Evolutionary conservation across 2,329 filamentous ascomycete species (phyloP).

Genomic region (Fusarium keratoplasticum): DNA sequence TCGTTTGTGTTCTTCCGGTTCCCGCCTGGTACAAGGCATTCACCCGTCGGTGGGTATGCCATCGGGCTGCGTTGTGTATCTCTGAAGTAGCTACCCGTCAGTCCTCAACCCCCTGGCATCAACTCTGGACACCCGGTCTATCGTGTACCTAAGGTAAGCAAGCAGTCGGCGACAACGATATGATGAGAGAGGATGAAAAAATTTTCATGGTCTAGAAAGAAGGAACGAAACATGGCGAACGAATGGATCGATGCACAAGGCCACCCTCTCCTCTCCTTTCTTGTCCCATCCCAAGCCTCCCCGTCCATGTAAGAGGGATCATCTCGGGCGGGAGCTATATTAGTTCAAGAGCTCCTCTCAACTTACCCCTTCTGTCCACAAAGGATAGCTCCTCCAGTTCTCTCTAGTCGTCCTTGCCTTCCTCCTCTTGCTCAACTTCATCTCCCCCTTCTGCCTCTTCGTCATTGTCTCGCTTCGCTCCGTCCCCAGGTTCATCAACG

Average conservation of each 20-base stretch:
- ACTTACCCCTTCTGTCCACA: constrained; percentile 9
- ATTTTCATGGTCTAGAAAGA: background rate
- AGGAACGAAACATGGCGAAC: background rate
- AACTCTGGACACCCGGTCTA: background rate
- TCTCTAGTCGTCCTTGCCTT: background rate
- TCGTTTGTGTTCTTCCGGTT: background rate
- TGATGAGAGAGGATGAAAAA: background rate
- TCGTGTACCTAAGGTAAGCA: background rate
- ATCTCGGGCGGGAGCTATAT: background rate
- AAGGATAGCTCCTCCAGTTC: background rate
- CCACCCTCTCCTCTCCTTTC: background rate
- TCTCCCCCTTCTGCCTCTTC: background rate
- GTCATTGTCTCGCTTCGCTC: constrained; percentile 10
- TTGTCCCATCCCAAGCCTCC: background rate
- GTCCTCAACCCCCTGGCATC: background rate
- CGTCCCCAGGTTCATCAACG: constrained; percentile 1
- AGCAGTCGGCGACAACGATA: background rate
- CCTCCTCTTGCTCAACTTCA: background rate
- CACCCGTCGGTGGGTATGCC: background rate
- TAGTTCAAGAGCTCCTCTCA: background rate
- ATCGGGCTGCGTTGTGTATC: background rate
- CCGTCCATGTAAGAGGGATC: background rate
- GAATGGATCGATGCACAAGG: background rate
- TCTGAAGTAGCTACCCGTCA: background rate
- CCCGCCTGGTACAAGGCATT: background rate